A percentile compares a stretch with the other conserved stretches of the same genome.
Evolutionary conservation across 805 yeast species (phyloP).

Genomic region (Dipodascopsis uninucleata): DNA sequence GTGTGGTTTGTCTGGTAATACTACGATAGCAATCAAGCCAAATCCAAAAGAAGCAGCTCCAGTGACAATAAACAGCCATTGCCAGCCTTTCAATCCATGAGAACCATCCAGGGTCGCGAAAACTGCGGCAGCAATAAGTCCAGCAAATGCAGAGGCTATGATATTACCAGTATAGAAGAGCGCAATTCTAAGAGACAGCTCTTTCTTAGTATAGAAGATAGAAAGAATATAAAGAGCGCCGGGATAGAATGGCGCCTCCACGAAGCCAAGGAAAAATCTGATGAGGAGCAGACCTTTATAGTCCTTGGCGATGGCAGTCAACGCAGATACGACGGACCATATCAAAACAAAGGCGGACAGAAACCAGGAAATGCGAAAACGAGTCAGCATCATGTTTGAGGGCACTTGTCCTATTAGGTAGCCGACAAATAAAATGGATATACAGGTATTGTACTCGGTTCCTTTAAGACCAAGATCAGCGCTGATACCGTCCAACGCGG

Average conservation of each 20-base stretch:
- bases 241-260: slow-evolving; percentile 45
- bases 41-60: slow-evolving; percentile 40
- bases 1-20: slow-evolving; percentile 48
- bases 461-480: slow-evolving; percentile 39
- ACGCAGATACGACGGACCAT: slow-evolving; percentile 51
- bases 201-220: slow-evolving; percentile 41
- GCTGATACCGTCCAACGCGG: slow-evolving; percentile 44
- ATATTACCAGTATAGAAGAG: slow-evolving; percentile 41
- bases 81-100: slow-evolving; percentile 46
- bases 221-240: slow-evolving; percentile 42
- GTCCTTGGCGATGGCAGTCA: slow-evolving; percentile 46
- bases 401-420: slow-evolving; percentile 29
- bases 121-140: slow-evolving; percentile 45
- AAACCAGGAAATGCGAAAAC: slow-evolving; percentile 27
- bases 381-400: slow-evolving; percentile 24
- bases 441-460: slow-evolving; percentile 44
- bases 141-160: slow-evolving; percentile 43
- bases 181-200: slow-evolving; percentile 40
- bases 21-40: slow-evolving; percentile 38
- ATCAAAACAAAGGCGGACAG: slow-evolving; percentile 34
- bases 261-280: slow-evolving; percentile 45
- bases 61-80: slow-evolving; percentile 50
- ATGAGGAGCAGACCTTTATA: slow-evolving; percentile 45
- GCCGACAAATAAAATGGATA: slow-evolving; percentile 32
- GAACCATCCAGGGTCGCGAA: slow-evolving; percentile 40